Percentiles rank a stretch among this genome's conserved stretches.
Evolutionary conservation across 345 rosid genomes (phyloP).

Genomic region (Sisymbrium irio): DNA sequence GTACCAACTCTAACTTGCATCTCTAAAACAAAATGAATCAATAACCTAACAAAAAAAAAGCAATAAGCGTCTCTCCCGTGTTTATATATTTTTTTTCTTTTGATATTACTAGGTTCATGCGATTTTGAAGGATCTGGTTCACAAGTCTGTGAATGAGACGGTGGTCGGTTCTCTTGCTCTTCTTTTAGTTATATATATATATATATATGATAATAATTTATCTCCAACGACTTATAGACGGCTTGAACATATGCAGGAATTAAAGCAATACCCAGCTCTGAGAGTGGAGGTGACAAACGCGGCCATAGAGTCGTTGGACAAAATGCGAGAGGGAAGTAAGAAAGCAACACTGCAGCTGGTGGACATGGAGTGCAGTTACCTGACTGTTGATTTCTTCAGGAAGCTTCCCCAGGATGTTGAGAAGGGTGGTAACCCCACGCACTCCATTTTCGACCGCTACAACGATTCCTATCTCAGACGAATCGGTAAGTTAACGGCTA

Average conservation of each 20-base stretch:
- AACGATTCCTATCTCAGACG: conserved; percentile 87
- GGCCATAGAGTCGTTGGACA: conserved; percentile 84
- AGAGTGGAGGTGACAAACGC: conserved; percentile 92
- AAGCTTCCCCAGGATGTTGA: conserved; percentile 98
- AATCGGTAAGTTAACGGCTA: conserved; percentile 59
- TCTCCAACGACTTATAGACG: background rate
- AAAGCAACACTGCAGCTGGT: conserved; percentile 92
- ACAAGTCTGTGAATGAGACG: conserved; percentile 90
- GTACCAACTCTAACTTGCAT: conserved; percentile 47
- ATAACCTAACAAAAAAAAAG: background rate
- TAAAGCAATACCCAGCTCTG: conserved; percentile 95
- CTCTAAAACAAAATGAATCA: conserved; percentile 5
- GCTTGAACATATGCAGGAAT: conserved; percentile 58
- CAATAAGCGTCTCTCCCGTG: background rate
- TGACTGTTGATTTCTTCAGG: conserved; percentile 95
- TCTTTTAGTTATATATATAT: background rate
- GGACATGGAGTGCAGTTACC: conserved; percentile 92
- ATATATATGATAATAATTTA: too few relatives aligned
- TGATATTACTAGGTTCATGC: conserved; percentile 63
- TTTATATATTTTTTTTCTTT: background rate
- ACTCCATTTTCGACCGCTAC: conserved; percentile 93
- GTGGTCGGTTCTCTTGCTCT: conserved; percentile 47
- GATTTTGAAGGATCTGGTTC: conserved; percentile 88
- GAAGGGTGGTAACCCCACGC: conserved; percentile 97
- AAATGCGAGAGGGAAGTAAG: conserved; percentile 86